Conservation (phyloP, 331 rosid genomes). For the Malus hybrid region DNA sequence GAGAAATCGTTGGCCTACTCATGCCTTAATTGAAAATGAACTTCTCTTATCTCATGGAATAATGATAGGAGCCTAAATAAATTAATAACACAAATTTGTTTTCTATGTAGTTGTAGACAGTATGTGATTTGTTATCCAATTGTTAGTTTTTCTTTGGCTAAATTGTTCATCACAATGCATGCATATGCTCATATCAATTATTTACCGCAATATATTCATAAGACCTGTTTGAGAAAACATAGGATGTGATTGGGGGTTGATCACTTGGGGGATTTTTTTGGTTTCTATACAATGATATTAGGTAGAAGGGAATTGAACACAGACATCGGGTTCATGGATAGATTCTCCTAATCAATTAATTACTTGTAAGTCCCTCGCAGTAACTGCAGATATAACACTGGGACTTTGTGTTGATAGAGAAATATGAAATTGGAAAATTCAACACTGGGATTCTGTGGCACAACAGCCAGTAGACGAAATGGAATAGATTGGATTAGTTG, state of each 20-base stretch:
- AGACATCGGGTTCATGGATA: neutral
- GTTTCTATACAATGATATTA: neutral
- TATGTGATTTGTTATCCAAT: neutral
- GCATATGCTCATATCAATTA: neutral
- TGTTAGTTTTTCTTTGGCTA: neutral
- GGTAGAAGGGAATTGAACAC: neutral
- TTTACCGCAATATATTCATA: neutral
- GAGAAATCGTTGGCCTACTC: conserved; percentile 63
- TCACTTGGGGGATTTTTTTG: neutral
- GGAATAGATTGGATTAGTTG: neutral
- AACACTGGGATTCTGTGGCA: neutral
- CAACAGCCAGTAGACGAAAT: neutral
- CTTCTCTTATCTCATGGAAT: neutral
- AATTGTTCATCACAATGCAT: neutral
- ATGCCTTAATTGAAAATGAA: conserved; percentile 31
- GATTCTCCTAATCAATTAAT: too few relatives aligned
- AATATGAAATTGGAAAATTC: neutral
- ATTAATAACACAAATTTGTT: neutral
- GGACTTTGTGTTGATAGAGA: neutral
- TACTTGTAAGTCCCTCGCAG: too few relatives aligned
- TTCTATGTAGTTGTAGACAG: too few relatives aligned
- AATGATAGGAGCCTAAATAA: neutral
- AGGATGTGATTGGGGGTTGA: neutral
- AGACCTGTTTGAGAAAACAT: neutral
- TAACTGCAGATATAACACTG: too few relatives aligned